These are phyloP conservation scores for Rhododendron ferrugineum DNA, from an alignment of 148 eudicot genomes.

Conservation along the genomic window DNA sequence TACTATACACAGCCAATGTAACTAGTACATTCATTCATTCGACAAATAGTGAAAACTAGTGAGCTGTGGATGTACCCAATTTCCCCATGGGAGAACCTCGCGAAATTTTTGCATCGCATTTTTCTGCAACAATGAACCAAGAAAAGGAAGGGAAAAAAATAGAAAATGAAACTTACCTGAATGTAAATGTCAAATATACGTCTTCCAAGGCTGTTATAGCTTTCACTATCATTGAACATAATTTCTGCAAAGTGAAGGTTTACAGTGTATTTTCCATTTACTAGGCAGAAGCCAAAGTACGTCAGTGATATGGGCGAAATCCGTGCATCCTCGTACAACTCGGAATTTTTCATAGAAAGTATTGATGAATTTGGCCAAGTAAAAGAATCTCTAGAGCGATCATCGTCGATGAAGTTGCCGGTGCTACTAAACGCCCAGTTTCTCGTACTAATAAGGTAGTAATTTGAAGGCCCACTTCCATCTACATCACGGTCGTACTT, in stretches of 20 bases:
- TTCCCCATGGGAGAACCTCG: too few relatives aligned
- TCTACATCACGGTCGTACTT: slow-evolving; percentile 7
- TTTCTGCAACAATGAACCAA: not conserved
- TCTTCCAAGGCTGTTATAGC: slow-evolving; percentile 27
- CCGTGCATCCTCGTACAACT: slow-evolving; percentile 27
- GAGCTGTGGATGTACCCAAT: not conserved
- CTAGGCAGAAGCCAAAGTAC: slow-evolving; percentile 31
- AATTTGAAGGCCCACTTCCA: slow-evolving; percentile 13
- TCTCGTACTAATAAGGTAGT: not conserved
- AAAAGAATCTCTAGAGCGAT: not conserved
- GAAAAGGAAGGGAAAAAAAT: not conserved
- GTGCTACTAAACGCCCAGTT: slow-evolving; percentile 34
- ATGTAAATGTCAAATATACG: slow-evolving; percentile 22
- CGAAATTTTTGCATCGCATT: not conserved
- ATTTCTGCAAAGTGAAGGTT: slow-evolving; percentile 37
- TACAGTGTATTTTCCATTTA: slow-evolving; percentile 26
- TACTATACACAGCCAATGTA: not conserved
- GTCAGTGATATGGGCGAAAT: slow-evolving; percentile 29
- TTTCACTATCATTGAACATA: slow-evolving; percentile 17
- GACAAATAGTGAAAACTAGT: not conserved
- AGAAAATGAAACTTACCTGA: slow-evolving; percentile 9
- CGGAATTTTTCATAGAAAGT: slow-evolving; percentile 1
- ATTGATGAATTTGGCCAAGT: not conserved
- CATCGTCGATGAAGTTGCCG: slow-evolving; percentile 28
- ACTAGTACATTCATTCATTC: not conserved